Conservation (phyloP, 306 rosid species). For the Calophaca sinica region DNA sequence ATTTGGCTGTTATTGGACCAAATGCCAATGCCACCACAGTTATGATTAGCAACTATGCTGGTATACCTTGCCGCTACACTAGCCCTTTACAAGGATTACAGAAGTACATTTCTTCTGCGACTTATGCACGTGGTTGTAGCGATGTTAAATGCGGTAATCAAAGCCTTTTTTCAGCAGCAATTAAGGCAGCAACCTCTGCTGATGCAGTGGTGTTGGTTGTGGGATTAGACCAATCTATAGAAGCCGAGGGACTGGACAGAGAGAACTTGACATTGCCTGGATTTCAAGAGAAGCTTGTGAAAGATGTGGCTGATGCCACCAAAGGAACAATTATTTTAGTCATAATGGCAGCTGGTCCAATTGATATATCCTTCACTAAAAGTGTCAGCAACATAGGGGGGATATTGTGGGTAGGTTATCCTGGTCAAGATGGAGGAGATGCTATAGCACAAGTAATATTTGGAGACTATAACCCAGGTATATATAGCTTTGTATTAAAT, state of each 20-base stretch:
- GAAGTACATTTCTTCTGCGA: slow-evolving; percentile 54
- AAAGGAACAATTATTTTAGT: slow-evolving; percentile 68
- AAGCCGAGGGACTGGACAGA: slow-evolving; percentile 79
- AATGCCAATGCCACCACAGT: slow-evolving; percentile 75
- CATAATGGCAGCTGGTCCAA: slow-evolving; percentile 82
- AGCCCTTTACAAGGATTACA: slow-evolving; percentile 71
- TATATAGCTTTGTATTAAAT: not conserved
- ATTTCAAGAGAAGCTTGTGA: slow-evolving; percentile 74
- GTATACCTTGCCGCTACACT: slow-evolving; percentile 64
- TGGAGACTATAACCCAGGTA: slow-evolving; percentile 81
- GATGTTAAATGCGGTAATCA: slow-evolving; percentile 60
- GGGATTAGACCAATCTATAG: slow-evolving; percentile 77
- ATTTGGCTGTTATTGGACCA: slow-evolving; percentile 67
- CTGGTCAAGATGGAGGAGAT: slow-evolving; percentile 83
- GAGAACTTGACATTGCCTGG: slow-evolving; percentile 77
- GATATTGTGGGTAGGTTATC: slow-evolving; percentile 79
- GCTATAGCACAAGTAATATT: slow-evolving; percentile 74
- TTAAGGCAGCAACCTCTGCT: slow-evolving; percentile 55
- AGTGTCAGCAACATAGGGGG: slow-evolving; percentile 58
- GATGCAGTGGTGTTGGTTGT: slow-evolving; percentile 67
- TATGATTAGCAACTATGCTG: slow-evolving; percentile 78
- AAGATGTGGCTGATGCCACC: slow-evolving; percentile 60
- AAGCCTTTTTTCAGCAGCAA: slow-evolving; percentile 61
- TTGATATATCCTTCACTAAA: slow-evolving; percentile 70
- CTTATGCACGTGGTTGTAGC: slow-evolving; percentile 64